Evolutionary conservation across 1,139 yeast species (phyloP).

Genomic region (Yamadazyma atmosphaerica): DNA sequence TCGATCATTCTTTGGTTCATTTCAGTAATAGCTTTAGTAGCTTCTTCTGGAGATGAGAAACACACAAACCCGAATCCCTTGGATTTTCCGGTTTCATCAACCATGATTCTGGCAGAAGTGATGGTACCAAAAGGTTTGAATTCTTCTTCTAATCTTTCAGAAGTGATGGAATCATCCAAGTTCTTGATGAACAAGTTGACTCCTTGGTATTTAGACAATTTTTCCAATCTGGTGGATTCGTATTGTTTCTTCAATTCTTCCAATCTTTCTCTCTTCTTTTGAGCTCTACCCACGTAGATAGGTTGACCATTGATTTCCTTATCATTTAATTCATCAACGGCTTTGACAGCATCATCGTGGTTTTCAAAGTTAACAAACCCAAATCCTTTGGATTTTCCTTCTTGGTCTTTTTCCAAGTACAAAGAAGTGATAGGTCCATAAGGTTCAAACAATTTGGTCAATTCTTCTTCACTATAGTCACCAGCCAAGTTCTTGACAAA

Average conservation of each 20-base stretch:
- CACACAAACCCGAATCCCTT: conserved; percentile 99
- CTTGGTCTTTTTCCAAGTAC: conserved; percentile 76
- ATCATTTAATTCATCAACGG: conserved; percentile 92
- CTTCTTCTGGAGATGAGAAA: conserved; percentile 97
- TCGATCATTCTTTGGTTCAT: conserved; percentile 97
- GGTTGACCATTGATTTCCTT: conserved; percentile 81
- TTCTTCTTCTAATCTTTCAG: conserved; percentile 89
- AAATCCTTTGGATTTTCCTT: conserved; percentile 92
- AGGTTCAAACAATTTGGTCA: conserved; percentile 69
- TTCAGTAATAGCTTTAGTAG: conserved; percentile 97
- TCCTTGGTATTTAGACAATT: conserved; percentile 94
- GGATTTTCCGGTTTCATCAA: conserved; percentile 91
- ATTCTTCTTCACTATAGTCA: conserved; percentile 72
- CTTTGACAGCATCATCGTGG: conserved; percentile 87
- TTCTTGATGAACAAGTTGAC: conserved; percentile 96
- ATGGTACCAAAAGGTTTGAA: conserved; percentile 92
- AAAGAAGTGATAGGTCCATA: conserved; percentile 86
- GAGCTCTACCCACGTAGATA: conserved; percentile 97
- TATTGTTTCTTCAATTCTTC: conserved; percentile 95
- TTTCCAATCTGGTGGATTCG: conserved; percentile 91
- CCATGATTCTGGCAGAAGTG: conserved; percentile 96
- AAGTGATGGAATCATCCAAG: conserved; percentile 90
- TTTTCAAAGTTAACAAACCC: conserved; percentile 90
- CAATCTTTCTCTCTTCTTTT: conserved; percentile 96
- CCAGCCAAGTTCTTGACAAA: conserved; percentile 86